These are phyloP conservation scores for Vicia sativa DNA, from an alignment of 306 rosid genomes.

Conservation along the genomic window DNA sequence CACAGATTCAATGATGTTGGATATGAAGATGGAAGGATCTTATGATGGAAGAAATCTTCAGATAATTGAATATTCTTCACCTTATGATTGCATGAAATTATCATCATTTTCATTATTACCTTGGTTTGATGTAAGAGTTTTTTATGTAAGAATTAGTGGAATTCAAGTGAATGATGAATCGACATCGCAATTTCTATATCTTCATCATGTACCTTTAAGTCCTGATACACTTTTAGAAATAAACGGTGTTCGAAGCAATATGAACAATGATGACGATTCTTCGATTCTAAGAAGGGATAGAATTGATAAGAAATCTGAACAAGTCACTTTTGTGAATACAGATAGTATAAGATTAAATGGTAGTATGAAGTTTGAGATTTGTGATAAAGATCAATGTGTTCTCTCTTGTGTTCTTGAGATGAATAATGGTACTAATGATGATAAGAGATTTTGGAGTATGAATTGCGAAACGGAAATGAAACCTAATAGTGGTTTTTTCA, in stretches of 20 bases:
- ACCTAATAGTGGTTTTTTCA: conserved; percentile 60
- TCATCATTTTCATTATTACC: conserved; percentile 60
- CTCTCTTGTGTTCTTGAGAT: conserved; percentile 78
- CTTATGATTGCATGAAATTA: conserved; percentile 56
- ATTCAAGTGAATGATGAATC: conserved; percentile 74
- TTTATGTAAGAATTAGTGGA: conserved; percentile 75
- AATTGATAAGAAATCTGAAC: conserved; percentile 83
- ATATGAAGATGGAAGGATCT: conserved; percentile 73
- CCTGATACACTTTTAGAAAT: conserved; percentile 83
- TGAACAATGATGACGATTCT: conserved; percentile 62
- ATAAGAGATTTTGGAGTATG: conserved; percentile 64
- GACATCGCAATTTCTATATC: conserved; percentile 71
- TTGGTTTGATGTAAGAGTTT: conserved; percentile 91
- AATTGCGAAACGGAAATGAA: conserved; percentile 61
- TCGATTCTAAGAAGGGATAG: conserved; percentile 86
- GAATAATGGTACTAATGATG: conserved; percentile 54
- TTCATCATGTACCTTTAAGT: conserved; percentile 73
- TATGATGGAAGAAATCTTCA: conserved; percentile 45
- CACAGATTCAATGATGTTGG: conserved; percentile 41
- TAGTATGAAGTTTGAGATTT: conserved; percentile 78
- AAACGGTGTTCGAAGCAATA: conserved; percentile 75
- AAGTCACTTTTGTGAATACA: conserved; percentile 84
- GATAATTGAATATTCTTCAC: conserved; percentile 64
- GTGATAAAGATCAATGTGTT: conserved; percentile 67
- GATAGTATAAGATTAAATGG: conserved; percentile 79